Evolutionary conservation across 805 yeast genomes (phyloP).

Genomic region (Novakomyces olei): DNA sequence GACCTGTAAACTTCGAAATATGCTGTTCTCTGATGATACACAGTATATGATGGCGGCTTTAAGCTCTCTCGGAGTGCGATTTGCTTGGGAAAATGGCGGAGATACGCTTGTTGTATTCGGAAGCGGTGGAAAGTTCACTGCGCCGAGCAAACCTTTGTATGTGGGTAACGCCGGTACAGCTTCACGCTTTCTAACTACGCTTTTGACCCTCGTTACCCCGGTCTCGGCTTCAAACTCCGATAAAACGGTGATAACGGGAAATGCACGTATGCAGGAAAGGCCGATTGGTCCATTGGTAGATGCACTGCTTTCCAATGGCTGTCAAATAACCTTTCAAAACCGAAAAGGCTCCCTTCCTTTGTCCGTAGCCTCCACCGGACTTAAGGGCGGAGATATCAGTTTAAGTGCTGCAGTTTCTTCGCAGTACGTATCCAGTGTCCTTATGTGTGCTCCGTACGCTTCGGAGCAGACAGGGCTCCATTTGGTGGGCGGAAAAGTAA

Average conservation of each 20-base stretch:
- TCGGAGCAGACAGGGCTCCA: constrained; percentile 65
- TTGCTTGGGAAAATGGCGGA: constrained; percentile 70
- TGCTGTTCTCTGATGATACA: constrained; percentile 90
- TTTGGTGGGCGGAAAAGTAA: constrained; percentile 89
- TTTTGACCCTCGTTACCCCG: constrained; percentile 50
- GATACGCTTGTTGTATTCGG: constrained; percentile 67
- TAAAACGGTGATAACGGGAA: constrained; percentile 61
- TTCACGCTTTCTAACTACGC: constrained; percentile 77
- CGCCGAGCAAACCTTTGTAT: constrained; percentile 48
- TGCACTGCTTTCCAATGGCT: constrained; percentile 65
- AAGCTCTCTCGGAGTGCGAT: constrained; percentile 46
- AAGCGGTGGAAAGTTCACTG: constrained; percentile 47
- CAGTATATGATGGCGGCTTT: constrained; percentile 86
- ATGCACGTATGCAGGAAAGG: constrained; percentile 89
- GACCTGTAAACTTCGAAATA: constrained; percentile 56
- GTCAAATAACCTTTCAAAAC: constrained; percentile 47
- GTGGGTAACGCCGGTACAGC: constrained; percentile 98
- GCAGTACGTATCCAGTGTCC: constrained; percentile 84
- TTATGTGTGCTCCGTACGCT: constrained; percentile 97
- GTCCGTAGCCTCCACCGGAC: constrained; percentile 39
- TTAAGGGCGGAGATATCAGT: constrained; percentile 80
- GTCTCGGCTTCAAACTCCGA: constrained; percentile 18
- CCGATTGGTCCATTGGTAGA: constrained; percentile 94
- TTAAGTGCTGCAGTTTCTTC: constrained; percentile 91
- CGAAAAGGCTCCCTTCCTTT: constrained; percentile 70